phyloP scores from a whole-genome alignment of 768 basidiomycete species.

The Kwoniella heveanensis region DNA sequence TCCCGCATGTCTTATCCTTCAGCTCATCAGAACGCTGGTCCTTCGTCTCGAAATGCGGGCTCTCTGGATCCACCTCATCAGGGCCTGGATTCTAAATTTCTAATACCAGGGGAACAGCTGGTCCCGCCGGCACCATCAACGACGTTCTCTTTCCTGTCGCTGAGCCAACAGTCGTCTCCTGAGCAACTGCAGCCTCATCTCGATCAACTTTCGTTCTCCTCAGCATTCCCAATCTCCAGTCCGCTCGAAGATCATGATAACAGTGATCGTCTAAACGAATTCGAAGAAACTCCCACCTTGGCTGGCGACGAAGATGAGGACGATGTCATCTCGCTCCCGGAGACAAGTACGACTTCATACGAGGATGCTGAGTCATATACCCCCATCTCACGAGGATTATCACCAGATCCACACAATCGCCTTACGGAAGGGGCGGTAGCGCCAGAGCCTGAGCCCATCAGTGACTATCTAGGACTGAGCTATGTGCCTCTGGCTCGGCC shows the following conservation, averaged over 20 bases:
- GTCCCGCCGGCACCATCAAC: conserved; percentile 19
- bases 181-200: conserved; percentile 7
- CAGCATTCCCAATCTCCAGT: not conserved
- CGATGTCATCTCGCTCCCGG: conserved; percentile 23
- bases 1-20: not conserved
- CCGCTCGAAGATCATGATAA: not conserved
- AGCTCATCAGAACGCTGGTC: not conserved
- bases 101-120: not conserved
- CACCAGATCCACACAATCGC: not conserved
- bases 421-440: not conserved
- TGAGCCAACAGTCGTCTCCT: conserved; percentile 30
- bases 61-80: no score
- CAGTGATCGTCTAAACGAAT: not conserved
- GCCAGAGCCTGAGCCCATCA: not conserved
- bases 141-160: conserved; percentile 39
- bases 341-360: conserved; percentile 28
- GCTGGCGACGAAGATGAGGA: conserved; percentile 16
- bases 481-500: conserved; percentile 5
- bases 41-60: not conserved
- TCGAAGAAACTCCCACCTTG: not conserved
- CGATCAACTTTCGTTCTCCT: conserved; percentile 1
- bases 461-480: conserved; percentile 3
- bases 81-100: no score
- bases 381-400: conserved; percentile 20
- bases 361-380: conserved; percentile 47